Base-by-base conservation (phyloP, 2,329 filamentous ascomycete species). In the Penicillium sp. region DNA sequence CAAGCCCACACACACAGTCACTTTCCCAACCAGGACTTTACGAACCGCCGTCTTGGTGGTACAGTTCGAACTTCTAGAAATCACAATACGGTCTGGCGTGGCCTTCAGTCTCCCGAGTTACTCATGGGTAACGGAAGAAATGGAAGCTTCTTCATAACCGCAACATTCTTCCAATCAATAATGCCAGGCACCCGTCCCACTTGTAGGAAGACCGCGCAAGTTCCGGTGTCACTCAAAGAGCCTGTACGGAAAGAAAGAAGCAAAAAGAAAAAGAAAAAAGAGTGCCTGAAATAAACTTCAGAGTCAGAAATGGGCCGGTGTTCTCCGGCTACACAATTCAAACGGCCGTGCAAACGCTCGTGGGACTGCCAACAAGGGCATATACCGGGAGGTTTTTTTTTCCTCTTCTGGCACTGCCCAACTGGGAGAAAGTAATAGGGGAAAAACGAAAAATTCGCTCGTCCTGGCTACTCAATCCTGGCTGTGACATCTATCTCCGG, bases 281-380 rank as follows among this genome's bases (percentile, higher is more conserved):
- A 29, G 16, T 39, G 18, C 18, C 18, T 42, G 21, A 13, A 51
- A 33, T 42, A 24, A 42, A 13, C 23, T 23, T 28, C 26, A 24
- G 16, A 47, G 47, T 48, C 41, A 46, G 42, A 51, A 51, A 54
- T 52, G 36, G 49, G 38, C 55, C 58, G 53, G 53, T 44, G 44
- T 43, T 53, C 55, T 49, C 60, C 58, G 51, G 42, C 50, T 43
- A 15, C 23, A 41, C 31, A 50, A 42, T 18, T 45, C 60, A 62
- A 61, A 64, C 60, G 60, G 49, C 45, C 6, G 24, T 49, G 53
- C 61, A 62, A 63, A 63, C 57, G 56, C 39, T 39, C 23, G 36
- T 54, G 16, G 44, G 43, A 29, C 16, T 18, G 36, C 38, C 18
- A 41, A 28, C 9, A 39, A 16, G 18, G 9, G 3, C 33, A 6